A percentile compares a stretch with the other conserved stretches of the same genome.
Conservation (phyloP, 495 filamentous ascomycete species). For the Penicillium simplicissimum region DNA sequence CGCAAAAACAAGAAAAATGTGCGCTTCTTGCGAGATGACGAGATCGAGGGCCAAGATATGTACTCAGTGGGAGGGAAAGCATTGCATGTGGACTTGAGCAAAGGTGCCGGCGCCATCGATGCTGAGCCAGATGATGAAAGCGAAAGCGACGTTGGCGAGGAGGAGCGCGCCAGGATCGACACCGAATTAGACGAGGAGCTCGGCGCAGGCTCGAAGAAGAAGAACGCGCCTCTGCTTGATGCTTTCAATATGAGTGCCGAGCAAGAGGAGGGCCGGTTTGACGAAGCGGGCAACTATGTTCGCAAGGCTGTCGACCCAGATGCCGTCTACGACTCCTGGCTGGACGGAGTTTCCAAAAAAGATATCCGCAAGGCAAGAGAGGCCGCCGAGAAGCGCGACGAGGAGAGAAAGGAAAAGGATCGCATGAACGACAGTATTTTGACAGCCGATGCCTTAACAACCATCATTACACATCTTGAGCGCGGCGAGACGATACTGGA, state of each 20-base stretch:
- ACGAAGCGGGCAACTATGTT: slow-evolving; percentile 86
- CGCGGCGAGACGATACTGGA: slow-evolving; percentile 87
- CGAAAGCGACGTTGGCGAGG: slow-evolving; percentile 71
- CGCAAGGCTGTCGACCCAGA: slow-evolving; percentile 88
- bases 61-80: slow-evolving; percentile 70
- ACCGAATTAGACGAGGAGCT: slow-evolving; percentile 81
- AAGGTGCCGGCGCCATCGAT: slow-evolving; percentile 39
- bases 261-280: slow-evolving; percentile 90
- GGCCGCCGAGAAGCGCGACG: slow-evolving; percentile 84
- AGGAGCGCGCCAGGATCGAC: slow-evolving; percentile 67
- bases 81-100: slow-evolving; percentile 58
- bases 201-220: slow-evolving; percentile 85
- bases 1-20: slow-evolving; percentile 77
- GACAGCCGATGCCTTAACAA: slow-evolving; percentile 70
- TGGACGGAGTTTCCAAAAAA: slow-evolving; percentile 88
- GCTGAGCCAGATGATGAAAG: slow-evolving; percentile 52
- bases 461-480: slow-evolving; percentile 71
- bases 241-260: slow-evolving; percentile 93
- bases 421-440: slow-evolving; percentile 71
- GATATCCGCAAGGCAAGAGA: slow-evolving; percentile 87
- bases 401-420: slow-evolving; percentile 66
- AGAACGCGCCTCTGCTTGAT: slow-evolving; percentile 92
- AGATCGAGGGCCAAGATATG: slow-evolving; percentile 86
- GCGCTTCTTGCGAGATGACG: slow-evolving; percentile 68
- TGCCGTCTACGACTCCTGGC: slow-evolving; percentile 87